phyloP scores from a whole-genome alignment of 1,284 basidiomycete genomes.

The Marasmius oreades region DNA sequence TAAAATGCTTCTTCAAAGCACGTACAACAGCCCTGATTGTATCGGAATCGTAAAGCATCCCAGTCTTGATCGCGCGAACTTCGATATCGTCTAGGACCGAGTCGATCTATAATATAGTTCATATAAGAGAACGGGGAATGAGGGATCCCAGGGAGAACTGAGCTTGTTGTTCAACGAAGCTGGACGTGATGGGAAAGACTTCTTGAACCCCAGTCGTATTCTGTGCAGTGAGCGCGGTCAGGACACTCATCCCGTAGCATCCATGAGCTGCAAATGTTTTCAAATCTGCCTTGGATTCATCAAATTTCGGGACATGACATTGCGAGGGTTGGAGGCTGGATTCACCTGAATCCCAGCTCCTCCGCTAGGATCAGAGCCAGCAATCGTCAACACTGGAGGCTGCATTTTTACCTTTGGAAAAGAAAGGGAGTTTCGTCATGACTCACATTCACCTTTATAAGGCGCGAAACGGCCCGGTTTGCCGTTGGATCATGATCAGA shows the following conservation, averaged over 20 bases:
- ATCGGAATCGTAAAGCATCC: conserved; percentile 73
- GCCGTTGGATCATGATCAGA: too few species aligned
- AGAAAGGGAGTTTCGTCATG: too few species aligned
- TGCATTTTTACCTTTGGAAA: too few species aligned
- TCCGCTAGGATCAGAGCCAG: conserved; percentile 84
- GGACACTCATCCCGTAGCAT: conserved; percentile 84
- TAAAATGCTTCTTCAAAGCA: conserved; percentile 40
- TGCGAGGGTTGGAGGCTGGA: background rate
- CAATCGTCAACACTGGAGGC: conserved; percentile 62
- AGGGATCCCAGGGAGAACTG: background rate
- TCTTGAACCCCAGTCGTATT: conserved; percentile 86
- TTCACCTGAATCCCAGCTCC: conserved; percentile 88
- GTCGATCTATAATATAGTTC: conserved; percentile 50
- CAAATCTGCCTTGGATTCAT: conserved; percentile 66
- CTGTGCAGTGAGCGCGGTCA: conserved; percentile 91
- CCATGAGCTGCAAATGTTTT: conserved; percentile 80
- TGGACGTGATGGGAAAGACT: conserved; percentile 61
- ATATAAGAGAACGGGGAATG: background rate
- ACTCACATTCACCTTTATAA: too few species aligned
- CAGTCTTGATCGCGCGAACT: conserved; percentile 82
- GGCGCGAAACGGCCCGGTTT: too few species aligned
- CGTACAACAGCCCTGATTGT: conserved; percentile 41
- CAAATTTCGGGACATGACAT: conserved; percentile 2
- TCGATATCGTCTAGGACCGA: conserved; percentile 77
- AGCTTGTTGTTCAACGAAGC: conserved; percentile 73